Evolutionary conservation across 2,329 filamentous ascomycete genomes (phyloP).

Genomic region (Cadophora luteo-olivacea): DNA sequence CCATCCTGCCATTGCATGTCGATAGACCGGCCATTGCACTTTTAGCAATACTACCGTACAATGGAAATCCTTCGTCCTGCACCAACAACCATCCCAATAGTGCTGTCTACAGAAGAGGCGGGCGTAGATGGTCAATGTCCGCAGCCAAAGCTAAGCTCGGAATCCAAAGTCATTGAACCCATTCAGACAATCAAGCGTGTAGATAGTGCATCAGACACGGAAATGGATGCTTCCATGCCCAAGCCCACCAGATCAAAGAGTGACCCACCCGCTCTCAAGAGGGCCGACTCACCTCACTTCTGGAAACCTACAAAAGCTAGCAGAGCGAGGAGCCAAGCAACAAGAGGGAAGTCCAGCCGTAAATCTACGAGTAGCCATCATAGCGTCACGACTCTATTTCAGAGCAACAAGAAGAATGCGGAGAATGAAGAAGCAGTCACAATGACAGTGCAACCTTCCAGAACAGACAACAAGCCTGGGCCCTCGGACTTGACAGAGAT

Average conservation of each 20-base stretch:
- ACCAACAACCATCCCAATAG: background rate
- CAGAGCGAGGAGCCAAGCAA: background rate
- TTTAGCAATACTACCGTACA: background rate
- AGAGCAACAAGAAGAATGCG: background rate
- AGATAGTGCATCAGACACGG: background rate
- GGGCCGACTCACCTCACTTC: background rate
- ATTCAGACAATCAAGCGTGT: background rate
- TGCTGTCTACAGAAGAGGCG: background rate
- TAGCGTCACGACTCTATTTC: background rate
- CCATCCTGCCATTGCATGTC: background rate
- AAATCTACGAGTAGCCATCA: background rate
- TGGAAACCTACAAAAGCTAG: conserved; percentile 7
- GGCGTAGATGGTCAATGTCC: too few relatives aligned
- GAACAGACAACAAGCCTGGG: background rate
- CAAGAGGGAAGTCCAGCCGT: background rate
- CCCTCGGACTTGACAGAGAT: background rate
- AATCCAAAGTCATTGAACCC: background rate
- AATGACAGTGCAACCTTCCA: background rate
- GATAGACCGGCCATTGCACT: background rate
- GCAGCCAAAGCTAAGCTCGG: background rate
- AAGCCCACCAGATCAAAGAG: background rate
- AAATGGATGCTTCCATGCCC: background rate
- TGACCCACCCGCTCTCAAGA: background rate
- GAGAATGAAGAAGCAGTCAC: background rate
- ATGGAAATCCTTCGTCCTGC: background rate